A percentile compares a stretch with the other conserved stretches of the same genome.
phyloP scores from a whole-genome alignment of 2,329 filamentous ascomycete genomes.

The Raffaelea ambrosiae region DNA sequence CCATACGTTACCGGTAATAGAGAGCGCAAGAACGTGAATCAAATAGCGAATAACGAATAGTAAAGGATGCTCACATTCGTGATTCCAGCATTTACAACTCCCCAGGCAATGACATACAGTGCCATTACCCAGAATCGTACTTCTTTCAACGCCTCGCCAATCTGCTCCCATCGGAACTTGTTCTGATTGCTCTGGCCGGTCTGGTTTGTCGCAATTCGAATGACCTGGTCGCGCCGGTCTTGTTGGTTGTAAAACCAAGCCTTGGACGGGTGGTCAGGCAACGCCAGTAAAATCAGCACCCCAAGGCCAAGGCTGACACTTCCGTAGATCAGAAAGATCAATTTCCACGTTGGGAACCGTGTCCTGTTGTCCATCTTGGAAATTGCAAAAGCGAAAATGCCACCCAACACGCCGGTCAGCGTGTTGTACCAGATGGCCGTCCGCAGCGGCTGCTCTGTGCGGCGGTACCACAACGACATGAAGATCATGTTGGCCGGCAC shows the following conservation, averaged over 20 bases:
- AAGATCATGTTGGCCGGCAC: constrained; percentile 28
- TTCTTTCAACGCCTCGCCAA: neutral
- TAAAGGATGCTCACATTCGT: neutral
- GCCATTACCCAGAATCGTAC: neutral
- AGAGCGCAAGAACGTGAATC: no score
- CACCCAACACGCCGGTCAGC: neutral
- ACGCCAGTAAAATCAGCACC: neutral
- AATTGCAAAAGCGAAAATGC: constrained; percentile 2
- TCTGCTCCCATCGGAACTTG: constrained; percentile 1
- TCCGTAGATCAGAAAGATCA: constrained; percentile 1
- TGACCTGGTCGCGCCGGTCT: neutral
- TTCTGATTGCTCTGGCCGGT: neutral
- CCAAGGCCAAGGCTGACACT: neutral
- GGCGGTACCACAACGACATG: constrained; percentile 24
- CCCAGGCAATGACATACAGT: neutral
- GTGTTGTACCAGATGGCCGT: constrained; percentile 4
- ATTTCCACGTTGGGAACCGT: neutral
- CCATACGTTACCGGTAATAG: neutral
- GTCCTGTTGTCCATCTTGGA: neutral
- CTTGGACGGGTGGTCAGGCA: neutral
- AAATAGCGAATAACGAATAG: no score
- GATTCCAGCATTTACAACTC: neutral
- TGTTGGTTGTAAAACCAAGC: constrained; percentile 1
- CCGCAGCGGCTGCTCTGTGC: constrained; percentile 1
- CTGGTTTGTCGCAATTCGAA: neutral